Percentiles rank a stretch among this genome's conserved stretches.
These are phyloP conservation scores for Bolboschoenoplectus hybrid DNA, from an alignment of 202 grass and related monocot genomes.

Conservation along the genomic window DNA sequence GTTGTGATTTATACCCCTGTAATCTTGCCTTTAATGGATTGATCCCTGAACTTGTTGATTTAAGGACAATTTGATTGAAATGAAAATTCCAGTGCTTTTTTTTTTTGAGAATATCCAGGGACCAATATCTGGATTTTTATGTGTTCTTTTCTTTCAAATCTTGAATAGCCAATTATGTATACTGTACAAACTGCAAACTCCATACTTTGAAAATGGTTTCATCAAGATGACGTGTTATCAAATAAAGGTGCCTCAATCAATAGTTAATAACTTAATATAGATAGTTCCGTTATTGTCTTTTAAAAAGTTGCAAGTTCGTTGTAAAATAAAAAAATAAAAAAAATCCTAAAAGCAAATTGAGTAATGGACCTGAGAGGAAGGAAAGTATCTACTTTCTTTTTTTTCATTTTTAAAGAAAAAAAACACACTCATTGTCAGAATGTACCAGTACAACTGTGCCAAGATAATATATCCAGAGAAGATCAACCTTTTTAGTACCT, in stretches of 20 bases:
- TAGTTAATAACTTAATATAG: not conserved
- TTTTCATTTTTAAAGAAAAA: not conserved
- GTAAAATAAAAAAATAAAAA: not conserved
- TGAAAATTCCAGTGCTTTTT: not conserved
- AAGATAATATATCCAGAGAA: slow-evolving; percentile 23
- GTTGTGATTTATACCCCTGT: no score
- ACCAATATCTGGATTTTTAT: not conserved
- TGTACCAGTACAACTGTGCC: not conserved
- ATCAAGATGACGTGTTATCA: not conserved
- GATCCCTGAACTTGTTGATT: not conserved
- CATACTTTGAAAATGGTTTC: not conserved
- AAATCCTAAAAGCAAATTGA: not conserved
- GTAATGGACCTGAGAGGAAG: not conserved
- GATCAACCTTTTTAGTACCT: slow-evolving; percentile 20
- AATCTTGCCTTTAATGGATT: no score
- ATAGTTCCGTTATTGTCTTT: slow-evolving; percentile 2
- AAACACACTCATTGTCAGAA: slow-evolving; percentile 18
- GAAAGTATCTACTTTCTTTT: slow-evolving; percentile 2
- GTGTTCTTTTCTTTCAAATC: no score
- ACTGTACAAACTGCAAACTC: not conserved
- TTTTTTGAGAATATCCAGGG: not conserved
- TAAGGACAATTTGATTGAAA: not conserved
- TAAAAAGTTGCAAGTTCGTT: not conserved
- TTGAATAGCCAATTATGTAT: not conserved
- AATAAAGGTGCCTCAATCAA: slow-evolving; percentile 15